These are phyloP conservation scores for Calophaca sinica DNA, from an alignment of 306 rosid species.

Conservation along the genomic window DNA sequence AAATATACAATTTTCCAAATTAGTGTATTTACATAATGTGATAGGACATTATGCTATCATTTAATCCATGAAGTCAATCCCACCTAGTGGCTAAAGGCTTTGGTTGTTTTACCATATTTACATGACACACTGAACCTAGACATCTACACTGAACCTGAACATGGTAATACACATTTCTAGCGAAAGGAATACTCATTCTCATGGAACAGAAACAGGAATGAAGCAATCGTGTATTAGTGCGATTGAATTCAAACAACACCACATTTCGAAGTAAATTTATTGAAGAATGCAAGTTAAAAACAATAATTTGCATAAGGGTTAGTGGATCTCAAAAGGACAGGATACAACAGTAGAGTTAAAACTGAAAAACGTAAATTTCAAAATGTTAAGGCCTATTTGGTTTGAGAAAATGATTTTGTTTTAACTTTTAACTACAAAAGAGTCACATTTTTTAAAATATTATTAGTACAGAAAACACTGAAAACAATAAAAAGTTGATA, in stretches of 20 bases:
- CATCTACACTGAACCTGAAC: too few species aligned
- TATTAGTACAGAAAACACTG: not conserved
- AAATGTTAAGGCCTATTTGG: not conserved
- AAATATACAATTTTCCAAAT: too few species aligned
- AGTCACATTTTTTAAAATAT: not conserved
- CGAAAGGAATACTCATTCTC: too few species aligned
- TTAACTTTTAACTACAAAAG: not conserved
- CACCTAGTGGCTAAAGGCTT: too few species aligned
- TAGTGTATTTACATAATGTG: too few species aligned
- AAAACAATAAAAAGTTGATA: not conserved
- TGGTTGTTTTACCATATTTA: too few species aligned
- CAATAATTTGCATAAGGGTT: conserved; percentile 2
- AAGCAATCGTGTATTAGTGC: too few species aligned
- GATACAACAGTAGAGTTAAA: not conserved
- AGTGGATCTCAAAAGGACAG: not conserved
- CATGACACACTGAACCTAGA: too few species aligned
- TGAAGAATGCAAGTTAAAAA: not conserved
- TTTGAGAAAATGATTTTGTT: not conserved
- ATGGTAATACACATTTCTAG: too few species aligned
- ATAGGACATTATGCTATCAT: too few species aligned
- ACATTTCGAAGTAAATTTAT: not conserved
- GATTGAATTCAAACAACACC: not conserved
- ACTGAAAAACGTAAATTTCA: not conserved
- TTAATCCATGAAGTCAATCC: too few species aligned
- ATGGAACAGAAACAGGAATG: too few species aligned